Percentiles rank a stretch among this genome's conserved stretches.
phyloP scores from a whole-genome alignment of 176 grass and related monocot species.

The Puccinellia tenuiflora region DNA sequence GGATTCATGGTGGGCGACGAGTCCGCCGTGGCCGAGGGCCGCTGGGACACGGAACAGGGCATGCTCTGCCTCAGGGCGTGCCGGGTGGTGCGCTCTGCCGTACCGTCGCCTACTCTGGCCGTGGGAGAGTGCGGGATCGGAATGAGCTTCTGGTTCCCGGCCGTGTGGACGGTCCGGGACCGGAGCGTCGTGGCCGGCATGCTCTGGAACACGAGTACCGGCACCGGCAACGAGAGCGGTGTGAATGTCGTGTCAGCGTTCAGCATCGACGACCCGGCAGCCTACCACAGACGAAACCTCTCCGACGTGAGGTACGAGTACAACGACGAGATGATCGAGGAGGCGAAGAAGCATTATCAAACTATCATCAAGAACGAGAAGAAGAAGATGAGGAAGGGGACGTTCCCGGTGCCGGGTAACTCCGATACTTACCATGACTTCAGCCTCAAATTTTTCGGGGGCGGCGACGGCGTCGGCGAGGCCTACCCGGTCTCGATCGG shows the following conservation, averaged over 20 bases:
- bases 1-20: neutral
- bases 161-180: too few relatives aligned
- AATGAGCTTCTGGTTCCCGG: slow-evolving; percentile 65
- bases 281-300: slow-evolving; percentile 4
- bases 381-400: neutral
- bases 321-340: slow-evolving; percentile 3
- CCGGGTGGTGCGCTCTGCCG: neutral
- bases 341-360: slow-evolving; percentile 16
- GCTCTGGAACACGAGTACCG: neutral
- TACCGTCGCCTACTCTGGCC: neutral
- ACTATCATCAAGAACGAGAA: too few relatives aligned
- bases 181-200: too few relatives aligned
- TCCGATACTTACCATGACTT: slow-evolving; percentile 30
- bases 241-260: neutral
- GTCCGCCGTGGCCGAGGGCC: slow-evolving; percentile 49
- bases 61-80: slow-evolving; percentile 47
- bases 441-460: neutral
- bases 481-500: slow-evolving; percentile 32
- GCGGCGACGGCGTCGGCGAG: neutral
- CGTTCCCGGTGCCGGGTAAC: slow-evolving; percentile 13
- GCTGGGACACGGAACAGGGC: slow-evolving; percentile 26
- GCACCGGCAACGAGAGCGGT: too few relatives aligned
- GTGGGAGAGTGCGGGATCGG: slow-evolving; percentile 43
- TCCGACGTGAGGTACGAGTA: slow-evolving; percentile 36
- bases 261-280: neutral